Percentiles rank a stretch among this genome's conserved stretches.
Evolutionary conservation across 2,329 filamentous ascomycete genomes (phyloP).

Genomic region (Neurospora crassa): DNA sequence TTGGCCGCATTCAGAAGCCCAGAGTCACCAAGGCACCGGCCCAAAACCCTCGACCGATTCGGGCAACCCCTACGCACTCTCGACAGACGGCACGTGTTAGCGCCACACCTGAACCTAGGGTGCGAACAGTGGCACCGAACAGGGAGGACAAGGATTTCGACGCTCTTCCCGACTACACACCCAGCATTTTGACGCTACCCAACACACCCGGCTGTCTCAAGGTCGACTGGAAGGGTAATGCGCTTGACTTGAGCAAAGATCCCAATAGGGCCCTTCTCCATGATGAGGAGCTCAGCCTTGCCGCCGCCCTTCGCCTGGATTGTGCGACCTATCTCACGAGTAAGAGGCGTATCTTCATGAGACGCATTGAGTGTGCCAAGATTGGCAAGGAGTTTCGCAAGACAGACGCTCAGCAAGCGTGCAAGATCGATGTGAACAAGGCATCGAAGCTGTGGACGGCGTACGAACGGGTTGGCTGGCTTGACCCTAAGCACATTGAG

Average conservation of each 20-base stretch:
- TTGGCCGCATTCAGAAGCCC: slow-evolving; percentile 25
- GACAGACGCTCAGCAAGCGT: slow-evolving; percentile 92
- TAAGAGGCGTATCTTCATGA: slow-evolving; percentile 84
- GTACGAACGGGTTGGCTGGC: slow-evolving; percentile 80
- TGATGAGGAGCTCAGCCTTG: slow-evolving; percentile 66
- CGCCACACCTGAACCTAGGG: slow-evolving; percentile 39
- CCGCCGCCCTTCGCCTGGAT: slow-evolving; percentile 70
- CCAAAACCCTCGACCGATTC: slow-evolving; percentile 24
- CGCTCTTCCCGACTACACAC: slow-evolving; percentile 62
- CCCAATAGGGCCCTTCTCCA: slow-evolving; percentile 63
- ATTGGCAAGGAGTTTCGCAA: slow-evolving; percentile 82
- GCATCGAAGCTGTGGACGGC: slow-evolving; percentile 86
- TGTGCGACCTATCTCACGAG: slow-evolving; percentile 85
- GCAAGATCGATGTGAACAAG: slow-evolving; percentile 98
- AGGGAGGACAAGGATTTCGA: slow-evolving; percentile 77
- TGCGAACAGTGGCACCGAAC: slow-evolving; percentile 50
- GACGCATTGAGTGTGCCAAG: slow-evolving; percentile 56
- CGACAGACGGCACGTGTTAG: slow-evolving; percentile 29
- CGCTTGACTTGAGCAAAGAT: slow-evolving; percentile 66
- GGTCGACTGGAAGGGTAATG: slow-evolving; percentile 77
- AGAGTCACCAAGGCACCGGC: slow-evolving; percentile 7
- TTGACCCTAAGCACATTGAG: slow-evolving; percentile 37
- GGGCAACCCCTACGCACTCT: slow-evolving; percentile 21
- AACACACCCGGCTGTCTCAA: slow-evolving; percentile 62
- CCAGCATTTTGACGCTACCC: slow-evolving; percentile 56